Evolutionary conservation across 108 stramenopile species (phyloP), one percentile per base, ranked within the genome.

Genomic region (Schizochytrium sp.): DNA sequence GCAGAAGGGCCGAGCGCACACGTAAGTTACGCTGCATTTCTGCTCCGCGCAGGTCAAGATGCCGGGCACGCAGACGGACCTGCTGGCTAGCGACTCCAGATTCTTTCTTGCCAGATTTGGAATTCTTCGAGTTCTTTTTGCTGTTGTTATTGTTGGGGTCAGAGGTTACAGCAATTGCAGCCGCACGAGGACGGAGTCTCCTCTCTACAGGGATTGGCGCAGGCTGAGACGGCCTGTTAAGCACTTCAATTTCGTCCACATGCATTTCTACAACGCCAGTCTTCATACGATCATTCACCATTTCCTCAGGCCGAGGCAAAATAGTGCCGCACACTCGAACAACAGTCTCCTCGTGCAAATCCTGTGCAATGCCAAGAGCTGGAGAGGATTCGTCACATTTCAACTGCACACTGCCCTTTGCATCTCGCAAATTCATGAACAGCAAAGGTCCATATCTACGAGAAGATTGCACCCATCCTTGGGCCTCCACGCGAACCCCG

Each of bases 1-100:
- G 76, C 46, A 87, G 3, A 15, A 88, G 13, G 12, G 57, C 83
- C 46, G 83, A 46, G 19, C 89, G 57, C 49, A 89, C 57, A 12
- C 89, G 72, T 4, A 89, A 47, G 55, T 89, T 89, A 17, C 89
- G 89, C 89, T 89, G 89, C 76, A 89, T 87, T 28, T n/a, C 44
- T 4, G 61, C 45, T 38, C 89, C 46, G 13, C 89, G 89, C n/a
- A 89, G 53, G 46, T 89, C 89, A 28, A 89, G 89, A 61, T 88
- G 42, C 41, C 89, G 57, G 45, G 19, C 7, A 4, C 40, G 46
- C 76, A 89, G 46, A 15, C 76, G 42, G n/a, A 47, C 87, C 28
- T 19, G 46, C 45, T 89, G 64, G 44, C 64, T 69, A 38, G 64
- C 64, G 64, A 69, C 42, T 8, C 64, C 64, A 44, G 19, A 8